Conservation (phyloP, 768 basidiomycete genomes). For the Lyophyllum atratum region DNA sequence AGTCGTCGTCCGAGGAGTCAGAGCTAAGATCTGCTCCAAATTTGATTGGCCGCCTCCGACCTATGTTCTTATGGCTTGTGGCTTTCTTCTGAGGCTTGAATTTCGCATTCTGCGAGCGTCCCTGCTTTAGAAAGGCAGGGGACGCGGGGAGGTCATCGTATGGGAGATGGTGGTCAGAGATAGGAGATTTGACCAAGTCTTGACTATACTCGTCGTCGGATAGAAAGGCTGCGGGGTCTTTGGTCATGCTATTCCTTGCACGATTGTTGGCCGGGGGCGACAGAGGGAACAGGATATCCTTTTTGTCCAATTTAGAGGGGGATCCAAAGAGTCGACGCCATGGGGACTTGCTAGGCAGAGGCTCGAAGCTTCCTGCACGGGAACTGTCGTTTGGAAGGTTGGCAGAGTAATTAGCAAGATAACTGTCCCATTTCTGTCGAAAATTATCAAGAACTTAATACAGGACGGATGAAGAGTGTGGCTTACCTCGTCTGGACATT, state of each 20-base stretch:
- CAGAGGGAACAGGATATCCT: slow-evolving; percentile 28
- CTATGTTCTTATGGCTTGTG: background rate
- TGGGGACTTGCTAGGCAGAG: slow-evolving; percentile 42
- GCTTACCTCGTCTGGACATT: slow-evolving; percentile 68
- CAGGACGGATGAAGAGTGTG: background rate
- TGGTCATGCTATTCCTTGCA: slow-evolving; percentile 13
- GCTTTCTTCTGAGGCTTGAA: slow-evolving; percentile 9
- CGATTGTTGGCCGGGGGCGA: slow-evolving; percentile 6
- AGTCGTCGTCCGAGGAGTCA: slow-evolving; percentile 35
- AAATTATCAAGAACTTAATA: background rate
- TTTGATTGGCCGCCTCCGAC: slow-evolving; percentile 32
- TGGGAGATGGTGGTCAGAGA: background rate
- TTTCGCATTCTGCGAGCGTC: slow-evolving; percentile 14
- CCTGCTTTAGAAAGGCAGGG: slow-evolving; percentile 29
- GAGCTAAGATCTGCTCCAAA: slow-evolving; percentile 31
- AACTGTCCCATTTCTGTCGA: slow-evolving; percentile 66
- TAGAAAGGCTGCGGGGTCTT: slow-evolving; percentile 8
- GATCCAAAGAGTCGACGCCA: slow-evolving; percentile 51
- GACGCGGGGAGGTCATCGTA: slow-evolving; percentile 8
- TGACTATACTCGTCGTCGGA: slow-evolving; percentile 3
- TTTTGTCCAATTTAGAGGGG: slow-evolving; percentile 16
- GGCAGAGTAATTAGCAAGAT: slow-evolving; percentile 58
- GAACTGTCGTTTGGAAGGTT: slow-evolving; percentile 54
- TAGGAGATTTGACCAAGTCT: background rate
- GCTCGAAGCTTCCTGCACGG: slow-evolving; percentile 60